Percentiles rank a stretch among this genome's conserved stretches.
Conservation (phyloP, 352 stramenopile genomes). For the Pythium sukuiense region DNA sequence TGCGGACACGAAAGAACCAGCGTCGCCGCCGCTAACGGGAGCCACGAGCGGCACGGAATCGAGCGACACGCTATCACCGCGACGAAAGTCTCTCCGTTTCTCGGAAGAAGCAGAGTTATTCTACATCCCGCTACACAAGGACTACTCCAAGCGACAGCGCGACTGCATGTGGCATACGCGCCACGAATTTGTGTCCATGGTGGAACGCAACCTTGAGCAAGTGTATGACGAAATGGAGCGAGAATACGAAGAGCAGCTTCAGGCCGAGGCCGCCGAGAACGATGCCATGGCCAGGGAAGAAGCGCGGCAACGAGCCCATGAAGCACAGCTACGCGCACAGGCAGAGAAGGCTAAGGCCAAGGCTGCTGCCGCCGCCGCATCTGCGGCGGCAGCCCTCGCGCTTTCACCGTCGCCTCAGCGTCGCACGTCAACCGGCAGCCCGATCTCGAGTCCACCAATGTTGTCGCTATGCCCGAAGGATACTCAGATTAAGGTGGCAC, state of each 20-base stretch:
- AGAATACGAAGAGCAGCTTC: constrained; percentile 74
- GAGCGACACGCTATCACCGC: constrained; percentile 10
- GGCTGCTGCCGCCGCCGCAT: constrained; percentile 11
- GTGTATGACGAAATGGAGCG: constrained; percentile 89
- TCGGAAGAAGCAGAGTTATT: constrained; percentile 82
- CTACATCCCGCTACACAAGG: constrained; percentile 80
- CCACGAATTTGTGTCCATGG: constrained; percentile 82
- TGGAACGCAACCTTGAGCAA: constrained; percentile 85
- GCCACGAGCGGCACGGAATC: constrained; percentile 26
- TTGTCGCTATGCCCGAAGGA: constrained; percentile 47
- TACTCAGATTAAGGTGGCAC: constrained; percentile 74
- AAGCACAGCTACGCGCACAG: constrained; percentile 32
- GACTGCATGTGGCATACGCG: constrained; percentile 87
- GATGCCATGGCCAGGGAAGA: constrained; percentile 75
- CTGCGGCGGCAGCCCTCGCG: constrained; percentile 24
- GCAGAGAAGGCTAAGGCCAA: constrained; percentile 26
- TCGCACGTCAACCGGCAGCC: constrained; percentile 9
- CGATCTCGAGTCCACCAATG: constrained; percentile 38
- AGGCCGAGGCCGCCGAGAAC: constrained; percentile 65
- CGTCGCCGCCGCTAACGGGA: background rate
- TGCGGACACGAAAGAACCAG: background rate
- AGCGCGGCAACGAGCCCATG: constrained; percentile 48
- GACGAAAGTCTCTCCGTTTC: constrained; percentile 58
- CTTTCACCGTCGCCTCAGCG: constrained; percentile 33
- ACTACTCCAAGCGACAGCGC: constrained; percentile 86